phyloP scores from a whole-genome alignment of 1,284 basidiomycete species.

The Neolentinus lepideus region DNA sequence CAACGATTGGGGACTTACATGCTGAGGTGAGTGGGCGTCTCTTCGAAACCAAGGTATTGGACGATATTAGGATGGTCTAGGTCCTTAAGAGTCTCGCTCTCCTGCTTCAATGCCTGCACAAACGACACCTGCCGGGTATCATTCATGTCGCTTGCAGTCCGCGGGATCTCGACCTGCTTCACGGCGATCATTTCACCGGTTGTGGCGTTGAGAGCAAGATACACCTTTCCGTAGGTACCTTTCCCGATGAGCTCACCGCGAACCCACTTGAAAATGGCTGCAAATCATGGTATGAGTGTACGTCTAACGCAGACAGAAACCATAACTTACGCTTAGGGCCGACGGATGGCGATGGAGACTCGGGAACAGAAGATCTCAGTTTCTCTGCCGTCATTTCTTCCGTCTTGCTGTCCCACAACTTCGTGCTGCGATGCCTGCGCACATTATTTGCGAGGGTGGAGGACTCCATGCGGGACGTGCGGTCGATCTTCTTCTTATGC shows the following conservation, averaged over 20 bases:
- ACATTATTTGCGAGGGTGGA: conserved; percentile 39
- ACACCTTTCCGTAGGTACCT: conserved; percentile 95
- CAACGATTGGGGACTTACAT: no score
- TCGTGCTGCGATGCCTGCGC: conserved; percentile 81
- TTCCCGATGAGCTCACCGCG: conserved; percentile 96
- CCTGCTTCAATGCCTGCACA: conserved; percentile 88
- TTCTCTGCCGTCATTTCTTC: conserved; percentile 87
- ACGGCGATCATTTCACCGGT: conserved; percentile 99
- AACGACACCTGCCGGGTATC: conserved; percentile 82
- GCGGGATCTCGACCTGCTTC: conserved; percentile 96
- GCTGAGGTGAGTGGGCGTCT: conserved; percentile 84
- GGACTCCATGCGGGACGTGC: conserved; percentile 45
- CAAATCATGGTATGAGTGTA: not conserved
- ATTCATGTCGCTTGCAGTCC: conserved; percentile 83
- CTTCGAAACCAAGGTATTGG: conserved; percentile 96
- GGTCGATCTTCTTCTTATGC: conserved; percentile 62
- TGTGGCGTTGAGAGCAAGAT: conserved; percentile 94
- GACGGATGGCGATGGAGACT: conserved; percentile 43
- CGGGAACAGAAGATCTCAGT: conserved; percentile 41
- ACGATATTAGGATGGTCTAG: conserved; percentile 97
- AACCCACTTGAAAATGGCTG: conserved; percentile 97
- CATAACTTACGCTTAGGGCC: conserved; percentile 51
- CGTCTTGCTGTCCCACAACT: conserved; percentile 90
- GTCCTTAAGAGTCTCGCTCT: conserved; percentile 94
- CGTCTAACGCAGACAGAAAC: conserved; percentile 7